Evolutionary conservation across 2,329 filamentous ascomycete genomes (phyloP).

Genomic region (Endothia cerciana): DNA sequence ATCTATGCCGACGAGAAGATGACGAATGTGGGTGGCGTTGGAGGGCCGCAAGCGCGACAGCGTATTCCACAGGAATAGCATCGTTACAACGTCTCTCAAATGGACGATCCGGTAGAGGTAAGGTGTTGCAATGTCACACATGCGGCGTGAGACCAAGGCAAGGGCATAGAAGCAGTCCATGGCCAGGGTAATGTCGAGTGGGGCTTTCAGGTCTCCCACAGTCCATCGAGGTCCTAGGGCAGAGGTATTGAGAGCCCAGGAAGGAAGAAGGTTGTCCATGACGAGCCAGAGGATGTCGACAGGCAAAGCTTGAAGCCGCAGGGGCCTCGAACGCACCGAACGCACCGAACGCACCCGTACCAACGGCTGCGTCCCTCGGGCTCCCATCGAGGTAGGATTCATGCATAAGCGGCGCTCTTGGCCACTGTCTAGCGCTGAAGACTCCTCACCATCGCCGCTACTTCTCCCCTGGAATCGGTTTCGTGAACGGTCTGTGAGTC

Average conservation of each 20-base stretch:
- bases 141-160: neutral
- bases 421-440: neutral
- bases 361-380: no score
- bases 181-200: neutral
- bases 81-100: neutral
- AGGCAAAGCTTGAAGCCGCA: neutral
- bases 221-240: neutral
- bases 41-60: neutral
- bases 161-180: neutral
- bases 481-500: no score
- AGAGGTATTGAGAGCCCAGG: neutral
- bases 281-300: neutral
- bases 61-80: neutral
- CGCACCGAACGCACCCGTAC: no score
- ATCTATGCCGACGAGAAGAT: neutral
- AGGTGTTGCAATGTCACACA: neutral
- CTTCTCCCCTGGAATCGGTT: no score
- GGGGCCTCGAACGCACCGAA: neutral
- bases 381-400: no score
- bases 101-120: constrained; percentile 4
- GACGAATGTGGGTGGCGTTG: neutral
- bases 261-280: neutral
- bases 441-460: neutral
- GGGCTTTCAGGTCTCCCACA: neutral
- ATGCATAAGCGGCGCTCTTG: no score